Evolutionary conservation across 2,329 filamentous ascomycete genomes (phyloP), one percentile per base, ranked within the genome.

Genomic region (Macrophomina tecta): DNA sequence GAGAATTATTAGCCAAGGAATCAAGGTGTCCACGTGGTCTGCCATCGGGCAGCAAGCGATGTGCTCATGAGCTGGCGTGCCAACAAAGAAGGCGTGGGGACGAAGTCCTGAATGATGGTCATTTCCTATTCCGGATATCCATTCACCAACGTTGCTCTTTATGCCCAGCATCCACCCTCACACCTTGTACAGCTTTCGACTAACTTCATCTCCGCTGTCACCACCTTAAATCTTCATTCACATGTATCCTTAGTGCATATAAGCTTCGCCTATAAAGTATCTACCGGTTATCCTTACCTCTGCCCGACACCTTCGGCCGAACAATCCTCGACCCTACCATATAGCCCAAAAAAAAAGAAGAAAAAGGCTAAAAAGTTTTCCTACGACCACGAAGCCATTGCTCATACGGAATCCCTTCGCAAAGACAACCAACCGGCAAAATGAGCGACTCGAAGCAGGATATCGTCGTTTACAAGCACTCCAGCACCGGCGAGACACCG

Each of bases 391-490:
- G 16, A 16, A 62, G 30, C 16, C 49, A 49, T 32, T 6, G 23
- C n/a, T 62, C 49, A 42, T 38, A 38, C 34, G n/a, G 34, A 36
- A 4, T 4, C 5, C 45, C 38, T n/a, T n/a, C 49, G 42, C 42
- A 36, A 36, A n/a, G 16, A 51, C n/a, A 46, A 2, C 8, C 14
- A 36, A 14, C 56, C 14, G 7, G 9, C 58, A 16, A 30, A 7
- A 51, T 62, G 58, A 49, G 30, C 32, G 30, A 23, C n/a, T 14
- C 32, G 11, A 38, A 40, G 11, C 42, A 62, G 45, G 58, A 62
- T 9, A 23, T 62, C 16, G n/a, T 62, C 45, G 58, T 62, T 5
- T 62, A 62, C 58, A 62, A 28, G 32, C 58, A 62, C 30, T 62
- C 58, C 42, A 62, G 45, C 58, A 30, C 18, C 2, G 32, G 30